These are phyloP conservation scores for Xylogone sp. DNA, from an alignment of 2,329 filamentous ascomycete genomes.

Conservation along the genomic window DNA sequence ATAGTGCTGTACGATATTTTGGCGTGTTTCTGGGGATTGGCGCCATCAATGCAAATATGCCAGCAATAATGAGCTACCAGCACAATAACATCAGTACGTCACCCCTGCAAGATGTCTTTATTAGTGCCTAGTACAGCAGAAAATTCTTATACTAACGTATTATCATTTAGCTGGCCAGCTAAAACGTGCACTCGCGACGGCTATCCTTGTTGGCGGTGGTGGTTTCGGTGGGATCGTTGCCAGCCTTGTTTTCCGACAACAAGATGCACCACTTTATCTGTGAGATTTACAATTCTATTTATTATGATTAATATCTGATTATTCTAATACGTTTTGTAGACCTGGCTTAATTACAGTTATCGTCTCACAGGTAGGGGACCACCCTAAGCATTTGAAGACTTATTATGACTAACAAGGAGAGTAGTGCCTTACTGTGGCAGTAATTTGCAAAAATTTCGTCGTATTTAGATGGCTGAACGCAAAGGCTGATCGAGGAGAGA, in stretches of 20 bases:
- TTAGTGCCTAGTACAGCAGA: no score
- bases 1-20: conserved; percentile 37
- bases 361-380: background rate
- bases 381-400: background rate
- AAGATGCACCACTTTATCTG: conserved; percentile 51
- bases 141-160: background rate
- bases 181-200: conserved; percentile 78
- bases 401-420: no score
- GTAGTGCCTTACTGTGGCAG: no score
- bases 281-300: no score
- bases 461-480: background rate
- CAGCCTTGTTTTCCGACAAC: conserved; percentile 63
- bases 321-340: no score
- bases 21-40: conserved; percentile 48
- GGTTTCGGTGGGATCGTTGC: conserved; percentile 77
- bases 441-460: background rate
- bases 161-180: conserved; percentile 60
- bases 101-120: background rate
- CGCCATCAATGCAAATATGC: conserved; percentile 64
- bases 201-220: conserved; percentile 71
- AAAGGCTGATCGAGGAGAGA: conserved; percentile 8
- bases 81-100: conserved; percentile 52
- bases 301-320: no score
- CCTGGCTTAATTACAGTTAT: background rate
- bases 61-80: conserved; percentile 69